These are phyloP conservation scores for Metschnikowia sp. DNA, from an alignment of 805 yeast genomes.

Conservation along the genomic window DNA sequence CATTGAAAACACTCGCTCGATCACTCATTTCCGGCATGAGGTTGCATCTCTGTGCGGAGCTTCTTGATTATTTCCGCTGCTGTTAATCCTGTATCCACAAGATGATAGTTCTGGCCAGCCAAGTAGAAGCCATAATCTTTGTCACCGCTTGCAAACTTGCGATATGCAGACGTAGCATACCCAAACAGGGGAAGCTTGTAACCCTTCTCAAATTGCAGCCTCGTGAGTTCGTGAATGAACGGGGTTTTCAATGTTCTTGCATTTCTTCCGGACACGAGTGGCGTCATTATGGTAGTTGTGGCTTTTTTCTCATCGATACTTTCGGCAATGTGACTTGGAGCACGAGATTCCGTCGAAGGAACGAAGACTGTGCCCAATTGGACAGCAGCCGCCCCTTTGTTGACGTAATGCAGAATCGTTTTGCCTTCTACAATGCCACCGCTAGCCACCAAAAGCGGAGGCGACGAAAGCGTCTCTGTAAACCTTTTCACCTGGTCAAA, in stretches of 20 bases:
- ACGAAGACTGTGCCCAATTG: constrained; percentile 56
- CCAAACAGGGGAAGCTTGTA: constrained; percentile 34
- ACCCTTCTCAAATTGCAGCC: background rate
- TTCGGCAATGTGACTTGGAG: constrained; percentile 19
- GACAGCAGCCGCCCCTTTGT: constrained; percentile 48
- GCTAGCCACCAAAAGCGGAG: constrained; percentile 43
- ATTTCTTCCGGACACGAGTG: constrained; percentile 35
- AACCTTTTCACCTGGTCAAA: constrained; percentile 20
- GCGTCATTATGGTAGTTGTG: constrained; percentile 29
- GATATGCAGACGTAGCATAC: constrained; percentile 30
- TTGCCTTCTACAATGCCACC: constrained; percentile 48
- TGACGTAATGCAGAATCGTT: constrained; percentile 28
- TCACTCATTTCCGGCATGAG: background rate
- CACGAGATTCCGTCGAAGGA: constrained; percentile 28
- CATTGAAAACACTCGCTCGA: too few species aligned
- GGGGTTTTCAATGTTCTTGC: constrained; percentile 38
- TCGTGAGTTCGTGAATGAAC: constrained; percentile 26
- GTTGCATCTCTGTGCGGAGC: constrained; percentile 10
- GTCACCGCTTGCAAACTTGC: constrained; percentile 18
- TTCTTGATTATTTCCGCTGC: constrained; percentile 24
- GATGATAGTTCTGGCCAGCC: constrained; percentile 33
- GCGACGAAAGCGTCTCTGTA: constrained; percentile 7
- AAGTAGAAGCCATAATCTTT: constrained; percentile 29
- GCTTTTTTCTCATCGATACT: constrained; percentile 5
- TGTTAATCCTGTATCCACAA: constrained; percentile 17